Evolutionary conservation across 805 yeast genomes (phyloP).

Genomic region (Zygotorulaspora chibaensis): DNA sequence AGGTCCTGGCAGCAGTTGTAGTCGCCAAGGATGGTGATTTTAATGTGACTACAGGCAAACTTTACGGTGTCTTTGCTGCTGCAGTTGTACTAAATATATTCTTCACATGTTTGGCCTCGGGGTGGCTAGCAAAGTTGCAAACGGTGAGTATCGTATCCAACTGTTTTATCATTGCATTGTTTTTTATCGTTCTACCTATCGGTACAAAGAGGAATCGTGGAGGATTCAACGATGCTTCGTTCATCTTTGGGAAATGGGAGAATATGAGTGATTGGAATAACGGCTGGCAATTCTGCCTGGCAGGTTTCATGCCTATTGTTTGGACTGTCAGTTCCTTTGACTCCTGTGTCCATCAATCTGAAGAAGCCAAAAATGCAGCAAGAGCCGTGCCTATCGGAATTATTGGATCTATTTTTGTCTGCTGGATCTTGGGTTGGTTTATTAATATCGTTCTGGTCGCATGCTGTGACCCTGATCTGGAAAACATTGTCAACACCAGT

Average conservation of each 20-base stretch:
- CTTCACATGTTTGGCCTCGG: constrained; percentile 51
- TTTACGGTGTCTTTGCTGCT: constrained; percentile 59
- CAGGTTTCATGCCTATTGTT: constrained; percentile 57
- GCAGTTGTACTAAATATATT: constrained; percentile 46
- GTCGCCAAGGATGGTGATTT: constrained; percentile 44
- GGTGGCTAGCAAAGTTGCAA: constrained; percentile 50
- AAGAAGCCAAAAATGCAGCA: constrained; percentile 61
- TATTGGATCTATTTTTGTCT: constrained; percentile 49
- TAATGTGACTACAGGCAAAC: constrained; percentile 45
- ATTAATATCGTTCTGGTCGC: constrained; percentile 53
- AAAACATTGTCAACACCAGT: constrained; percentile 37
- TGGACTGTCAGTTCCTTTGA: constrained; percentile 77
- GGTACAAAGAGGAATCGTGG: constrained; percentile 39
- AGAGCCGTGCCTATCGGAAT: constrained; percentile 62
- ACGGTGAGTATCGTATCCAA: constrained; percentile 50
- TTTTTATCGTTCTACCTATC: constrained; percentile 55
- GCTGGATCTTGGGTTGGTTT: constrained; percentile 55
- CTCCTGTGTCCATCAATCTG: constrained; percentile 67
- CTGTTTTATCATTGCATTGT: constrained; percentile 45
- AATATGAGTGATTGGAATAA: constrained; percentile 50
- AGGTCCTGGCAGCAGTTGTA: constrained; percentile 50
- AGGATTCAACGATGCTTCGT: constrained; percentile 45
- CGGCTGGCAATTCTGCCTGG: constrained; percentile 51
- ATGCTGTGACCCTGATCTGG: constrained; percentile 44
- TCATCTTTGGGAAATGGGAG: constrained; percentile 49